Percentiles rank a stretch among this genome's conserved stretches.
phyloP scores from a whole-genome alignment of 768 basidiomycete species.

The Boletus bicolor region DNA sequence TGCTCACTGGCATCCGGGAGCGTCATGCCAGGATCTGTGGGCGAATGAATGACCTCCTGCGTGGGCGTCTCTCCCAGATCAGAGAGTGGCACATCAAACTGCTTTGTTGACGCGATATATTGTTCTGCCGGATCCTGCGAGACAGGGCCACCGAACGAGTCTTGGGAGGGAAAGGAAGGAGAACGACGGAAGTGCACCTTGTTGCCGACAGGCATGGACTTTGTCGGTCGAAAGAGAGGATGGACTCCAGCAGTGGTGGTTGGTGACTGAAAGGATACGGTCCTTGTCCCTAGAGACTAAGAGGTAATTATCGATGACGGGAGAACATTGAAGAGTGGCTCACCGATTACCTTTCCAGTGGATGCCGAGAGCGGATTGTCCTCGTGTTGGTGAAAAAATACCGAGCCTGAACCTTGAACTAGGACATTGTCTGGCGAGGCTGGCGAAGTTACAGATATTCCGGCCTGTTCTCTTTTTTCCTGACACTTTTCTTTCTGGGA shows the following conservation, averaged over 20 bases:
- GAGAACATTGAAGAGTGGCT: conserved; percentile 24
- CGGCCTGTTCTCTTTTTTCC: conserved; percentile 16
- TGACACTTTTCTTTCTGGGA: conserved; percentile 53
- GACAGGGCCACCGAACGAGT: conserved; percentile 59
- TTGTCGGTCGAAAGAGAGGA: conserved; percentile 17
- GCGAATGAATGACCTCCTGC: conserved; percentile 25
- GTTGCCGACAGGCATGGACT: conserved; percentile 24
- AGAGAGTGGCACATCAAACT: conserved; percentile 57
- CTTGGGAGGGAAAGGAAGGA: conserved; percentile 46
- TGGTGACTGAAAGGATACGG: conserved; percentile 36
- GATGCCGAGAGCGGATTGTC: conserved; percentile 27
- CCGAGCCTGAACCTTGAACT: conserved; percentile 28
- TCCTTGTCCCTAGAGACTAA: conserved; percentile 29
- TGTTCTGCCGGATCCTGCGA: conserved; percentile 46
- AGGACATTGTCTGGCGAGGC: conserved; percentile 21
- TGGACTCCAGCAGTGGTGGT: conserved; percentile 10
- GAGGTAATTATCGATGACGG: conserved; percentile 26
- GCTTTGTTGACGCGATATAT: conserved; percentile 44
- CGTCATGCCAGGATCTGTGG: conserved; percentile 45
- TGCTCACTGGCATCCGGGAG: conserved; percentile 46
- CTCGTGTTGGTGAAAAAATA: conserved; percentile 22
- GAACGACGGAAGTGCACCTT: conserved; percentile 28
- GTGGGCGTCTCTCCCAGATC: conserved; percentile 43
- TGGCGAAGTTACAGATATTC: conserved; percentile 23
- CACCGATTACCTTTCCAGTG: conserved; percentile 31